phyloP scores from a whole-genome alignment of 176 grass and related monocot species.

The Oropetium thomaeum region DNA sequence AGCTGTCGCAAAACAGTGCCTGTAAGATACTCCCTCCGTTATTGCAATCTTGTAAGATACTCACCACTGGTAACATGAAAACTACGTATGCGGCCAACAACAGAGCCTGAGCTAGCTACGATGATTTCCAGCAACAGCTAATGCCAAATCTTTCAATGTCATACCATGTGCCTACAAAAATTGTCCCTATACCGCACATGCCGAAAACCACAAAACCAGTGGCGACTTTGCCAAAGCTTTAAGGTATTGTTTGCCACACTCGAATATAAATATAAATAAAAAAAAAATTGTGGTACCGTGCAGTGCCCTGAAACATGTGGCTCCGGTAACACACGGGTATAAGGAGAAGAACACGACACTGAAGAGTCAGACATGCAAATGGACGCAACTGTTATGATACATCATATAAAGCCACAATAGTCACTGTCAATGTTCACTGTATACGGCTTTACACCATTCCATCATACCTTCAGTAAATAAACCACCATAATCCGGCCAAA shows the following conservation, averaged over 20 bases:
- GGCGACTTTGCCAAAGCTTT: background rate
- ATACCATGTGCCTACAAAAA: background rate
- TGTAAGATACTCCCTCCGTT: no score
- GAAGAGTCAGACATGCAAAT: slow-evolving; percentile 3
- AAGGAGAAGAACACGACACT: background rate
- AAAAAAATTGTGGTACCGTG: background rate
- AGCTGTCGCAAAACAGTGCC: background rate
- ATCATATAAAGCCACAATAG: slow-evolving; percentile 3
- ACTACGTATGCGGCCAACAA: background rate
- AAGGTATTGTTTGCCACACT: background rate
- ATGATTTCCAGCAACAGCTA: background rate
- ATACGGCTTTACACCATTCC: slow-evolving; percentile 16
- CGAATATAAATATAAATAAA: background rate
- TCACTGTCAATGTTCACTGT: background rate
- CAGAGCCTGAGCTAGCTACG: background rate
- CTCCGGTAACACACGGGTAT: background rate
- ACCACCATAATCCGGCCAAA: slow-evolving; percentile 14
- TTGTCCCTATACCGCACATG: background rate
- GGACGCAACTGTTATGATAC: slow-evolving; percentile 21
- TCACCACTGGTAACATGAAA: background rate
- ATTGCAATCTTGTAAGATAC: background rate
- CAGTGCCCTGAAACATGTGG: background rate
- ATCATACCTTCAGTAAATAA: slow-evolving; percentile 15
- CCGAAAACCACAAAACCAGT: background rate
- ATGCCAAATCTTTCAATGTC: background rate